Conservation (phyloP, 2,329 filamentous ascomycete genomes). For the Penicillium sp. region DNA sequence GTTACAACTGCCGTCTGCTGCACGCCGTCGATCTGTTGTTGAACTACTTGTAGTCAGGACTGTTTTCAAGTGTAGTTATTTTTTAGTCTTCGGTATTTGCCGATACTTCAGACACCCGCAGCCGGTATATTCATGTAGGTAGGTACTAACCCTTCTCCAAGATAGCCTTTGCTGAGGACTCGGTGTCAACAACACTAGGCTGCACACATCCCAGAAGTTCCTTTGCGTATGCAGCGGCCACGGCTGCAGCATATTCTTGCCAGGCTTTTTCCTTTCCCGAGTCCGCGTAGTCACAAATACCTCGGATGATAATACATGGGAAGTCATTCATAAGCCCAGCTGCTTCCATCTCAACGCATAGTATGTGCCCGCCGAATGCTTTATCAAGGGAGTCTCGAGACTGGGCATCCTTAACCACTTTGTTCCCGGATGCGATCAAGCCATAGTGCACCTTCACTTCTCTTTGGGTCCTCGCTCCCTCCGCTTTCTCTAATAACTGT, state of each 20-base stretch:
- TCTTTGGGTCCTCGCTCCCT: neutral
- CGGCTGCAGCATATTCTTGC: neutral
- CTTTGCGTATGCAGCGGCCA: neutral
- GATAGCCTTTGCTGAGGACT: neutral
- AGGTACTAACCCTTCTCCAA: conserved; percentile 2
- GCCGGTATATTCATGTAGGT: neutral
- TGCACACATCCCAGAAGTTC: neutral
- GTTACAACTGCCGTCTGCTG: conserved; percentile 2
- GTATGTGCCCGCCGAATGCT: neutral
- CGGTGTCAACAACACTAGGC: neutral
- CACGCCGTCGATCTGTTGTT: conserved; percentile 6
- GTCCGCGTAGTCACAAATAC: conserved; percentile 1
- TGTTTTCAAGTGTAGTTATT: neutral
- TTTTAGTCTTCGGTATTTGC: neutral
- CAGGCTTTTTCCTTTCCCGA: neutral
- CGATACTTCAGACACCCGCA: neutral
- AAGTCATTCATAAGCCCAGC: conserved; percentile 1
- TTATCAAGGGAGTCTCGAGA: neutral
- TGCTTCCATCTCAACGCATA: too few relatives aligned
- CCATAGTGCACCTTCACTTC: conserved; percentile 6
- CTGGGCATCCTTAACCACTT: conserved; percentile 4
- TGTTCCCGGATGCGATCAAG: conserved; percentile 6
- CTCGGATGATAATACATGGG: conserved; percentile 2
- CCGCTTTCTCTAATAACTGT: neutral
- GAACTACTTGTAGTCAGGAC: conserved; percentile 5